A percentile compares a stretch with the other conserved stretches of the same genome.
phyloP scores from a whole-genome alignment of 257 asterid species.

The Salvia rosmarinus region DNA sequence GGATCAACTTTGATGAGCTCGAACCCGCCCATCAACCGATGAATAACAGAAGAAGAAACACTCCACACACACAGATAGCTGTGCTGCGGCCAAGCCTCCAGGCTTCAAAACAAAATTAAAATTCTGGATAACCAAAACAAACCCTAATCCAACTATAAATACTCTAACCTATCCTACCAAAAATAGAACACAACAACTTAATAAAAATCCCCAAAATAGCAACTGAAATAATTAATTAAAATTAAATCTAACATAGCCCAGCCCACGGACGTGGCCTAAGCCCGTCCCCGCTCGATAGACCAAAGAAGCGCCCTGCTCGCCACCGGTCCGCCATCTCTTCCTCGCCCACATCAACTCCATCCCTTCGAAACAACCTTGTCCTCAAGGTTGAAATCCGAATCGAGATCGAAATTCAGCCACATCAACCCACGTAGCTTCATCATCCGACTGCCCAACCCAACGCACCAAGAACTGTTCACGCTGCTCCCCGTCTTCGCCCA shows the following conservation, averaged over 20 bases:
- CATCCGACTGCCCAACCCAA: background rate
- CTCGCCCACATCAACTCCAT: background rate
- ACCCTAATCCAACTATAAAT: no score
- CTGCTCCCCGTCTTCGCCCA: background rate
- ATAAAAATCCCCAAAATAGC: background rate
- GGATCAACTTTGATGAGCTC: no score
- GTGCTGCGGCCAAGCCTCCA: no score
- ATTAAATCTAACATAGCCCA: background rate
- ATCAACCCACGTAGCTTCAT: background rate
- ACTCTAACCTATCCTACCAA: no score
- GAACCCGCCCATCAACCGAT: no score
- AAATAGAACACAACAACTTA: no score
- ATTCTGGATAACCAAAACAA: no score
- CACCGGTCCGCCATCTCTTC: background rate
- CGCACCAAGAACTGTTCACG: background rate
- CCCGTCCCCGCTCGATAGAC: background rate
- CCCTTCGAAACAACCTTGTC: constrained; percentile 1
- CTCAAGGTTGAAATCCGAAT: background rate
- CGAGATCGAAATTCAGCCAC: background rate
- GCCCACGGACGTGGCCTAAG: background rate
- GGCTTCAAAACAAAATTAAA: no score
- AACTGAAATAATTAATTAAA: no score
- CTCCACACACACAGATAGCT: no score
- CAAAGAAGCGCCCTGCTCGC: background rate
- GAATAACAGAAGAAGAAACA: no score